Conservation (phyloP, 495 filamentous ascomycete genomes). For the Mycothermus thermophilus region DNA sequence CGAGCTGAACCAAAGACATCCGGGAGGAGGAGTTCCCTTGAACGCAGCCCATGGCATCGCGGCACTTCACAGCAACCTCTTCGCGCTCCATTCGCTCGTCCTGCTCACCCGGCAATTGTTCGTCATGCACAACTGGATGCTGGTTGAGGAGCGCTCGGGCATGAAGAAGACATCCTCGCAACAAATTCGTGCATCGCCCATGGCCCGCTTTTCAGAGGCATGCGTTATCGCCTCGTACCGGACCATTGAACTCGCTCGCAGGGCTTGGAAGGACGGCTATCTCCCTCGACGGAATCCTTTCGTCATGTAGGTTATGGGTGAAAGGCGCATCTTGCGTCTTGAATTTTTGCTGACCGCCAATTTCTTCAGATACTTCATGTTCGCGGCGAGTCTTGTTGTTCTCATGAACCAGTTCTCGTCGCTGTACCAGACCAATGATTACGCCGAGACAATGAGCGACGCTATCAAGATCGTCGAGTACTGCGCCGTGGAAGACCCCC, state of each 20-base stretch:
- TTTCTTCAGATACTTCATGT: constrained; percentile 53
- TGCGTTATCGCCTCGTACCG: constrained; percentile 59
- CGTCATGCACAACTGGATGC: constrained; percentile 32
- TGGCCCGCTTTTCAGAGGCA: constrained; percentile 54
- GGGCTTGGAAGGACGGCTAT: constrained; percentile 42
- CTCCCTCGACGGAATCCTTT: constrained; percentile 57
- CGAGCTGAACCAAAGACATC: constrained; percentile 23
- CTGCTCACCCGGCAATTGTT: constrained; percentile 62
- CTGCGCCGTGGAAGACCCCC: constrained; percentile 48
- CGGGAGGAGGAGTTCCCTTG: no score
- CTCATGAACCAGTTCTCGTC: constrained; percentile 56
- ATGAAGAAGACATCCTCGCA: constrained; percentile 16
- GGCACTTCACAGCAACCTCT: constrained; percentile 51
- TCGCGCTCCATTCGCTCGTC: constrained; percentile 62
- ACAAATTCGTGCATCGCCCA: constrained; percentile 24
- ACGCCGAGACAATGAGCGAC: constrained; percentile 42
- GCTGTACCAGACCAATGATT: constrained; percentile 43
- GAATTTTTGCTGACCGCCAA: no score
- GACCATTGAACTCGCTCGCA: constrained; percentile 47
- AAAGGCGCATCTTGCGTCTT: background rate
- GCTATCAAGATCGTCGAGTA: constrained; percentile 46
- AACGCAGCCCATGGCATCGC: constrained; percentile 45
- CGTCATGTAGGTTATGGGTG: constrained; percentile 36
- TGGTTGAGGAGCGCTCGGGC: constrained; percentile 18
- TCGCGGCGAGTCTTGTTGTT: constrained; percentile 55